phyloP scores from a whole-genome alignment of 441 rosid genomes.

The Omphalea diandra region DNA sequence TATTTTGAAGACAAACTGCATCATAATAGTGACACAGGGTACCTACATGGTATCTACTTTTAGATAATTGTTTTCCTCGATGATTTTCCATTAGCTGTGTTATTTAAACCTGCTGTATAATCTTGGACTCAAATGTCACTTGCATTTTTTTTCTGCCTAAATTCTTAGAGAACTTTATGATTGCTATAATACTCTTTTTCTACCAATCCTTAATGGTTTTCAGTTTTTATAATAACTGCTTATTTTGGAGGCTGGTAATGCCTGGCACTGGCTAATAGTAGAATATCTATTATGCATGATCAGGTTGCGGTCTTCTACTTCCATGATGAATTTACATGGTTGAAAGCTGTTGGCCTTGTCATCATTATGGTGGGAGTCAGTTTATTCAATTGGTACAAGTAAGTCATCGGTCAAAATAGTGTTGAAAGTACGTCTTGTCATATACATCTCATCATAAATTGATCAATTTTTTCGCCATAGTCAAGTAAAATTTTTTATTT shows the following conservation, averaged over 20 bases:
- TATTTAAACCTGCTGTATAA: neutral
- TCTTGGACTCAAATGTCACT: neutral
- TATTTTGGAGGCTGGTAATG: neutral
- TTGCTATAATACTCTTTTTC: neutral
- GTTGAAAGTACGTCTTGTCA: neutral
- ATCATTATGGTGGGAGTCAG: constrained; percentile 85
- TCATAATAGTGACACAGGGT: neutral
- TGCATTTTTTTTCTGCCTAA: neutral
- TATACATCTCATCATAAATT: too few species aligned
- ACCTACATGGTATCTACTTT: neutral
- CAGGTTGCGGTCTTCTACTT: constrained; percentile 99
- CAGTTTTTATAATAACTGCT: neutral
- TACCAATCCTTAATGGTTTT: neutral
- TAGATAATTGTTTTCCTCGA: neutral
- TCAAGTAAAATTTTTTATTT: neutral
- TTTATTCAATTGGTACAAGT: constrained; percentile 98
- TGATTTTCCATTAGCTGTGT: neutral
- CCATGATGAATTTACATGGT: constrained; percentile 91
- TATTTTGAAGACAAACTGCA: neutral
- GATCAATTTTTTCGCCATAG: neutral
- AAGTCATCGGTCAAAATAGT: constrained; percentile 40
- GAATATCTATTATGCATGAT: constrained; percentile 19
- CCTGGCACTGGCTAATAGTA: neutral
- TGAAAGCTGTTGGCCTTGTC: constrained; percentile 82
- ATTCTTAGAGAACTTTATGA: neutral